Evolutionary conservation across 805 yeast species (phyloP), one percentile per base, ranked within the genome.

Genomic region (Kuraishia capsulata): DNA sequence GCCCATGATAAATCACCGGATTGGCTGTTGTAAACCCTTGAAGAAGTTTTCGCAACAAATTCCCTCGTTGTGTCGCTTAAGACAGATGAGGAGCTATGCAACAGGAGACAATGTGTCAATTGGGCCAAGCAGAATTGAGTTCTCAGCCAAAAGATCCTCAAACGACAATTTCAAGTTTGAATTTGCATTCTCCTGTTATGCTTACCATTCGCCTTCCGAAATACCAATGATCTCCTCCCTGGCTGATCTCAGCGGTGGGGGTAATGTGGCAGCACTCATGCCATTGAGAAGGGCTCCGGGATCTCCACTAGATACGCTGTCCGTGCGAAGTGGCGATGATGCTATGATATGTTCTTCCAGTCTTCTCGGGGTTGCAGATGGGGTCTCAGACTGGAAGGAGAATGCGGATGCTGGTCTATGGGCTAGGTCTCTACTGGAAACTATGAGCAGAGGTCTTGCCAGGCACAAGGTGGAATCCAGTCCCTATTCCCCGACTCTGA

Each of bases 321-420:
- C 73, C 5, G 63, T 73, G 34, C 67, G 68, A 43, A 72, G 71
- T 18, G 78, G 79, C 1, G 79, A 73, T 44, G 79, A 73, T 47
- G 76, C 79, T 6, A 69, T 73, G 76, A 54, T 73, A 31, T 69
- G 71, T 2, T 67, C 74, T 3, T 75, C 77, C 0, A 62, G 72
- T 4, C 62, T 72, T 32, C 47, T 73, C 39, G 78, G 73, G 2
- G 64, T 73, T 3, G 78, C 79, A 3, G 79, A 73, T 48, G 79
- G 79, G 1, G 75, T 73, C 5, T 67, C 74, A 17, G 76, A 76
- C 1, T 73, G 78, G 78, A 73, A 67, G 47, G 35, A 11, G 20
- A 66, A 67, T 39, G 58, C 71, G 10, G 59, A 67, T 21, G 64
- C 73, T 18, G 77, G 78, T 2, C 57, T 71, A 16, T 73, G 76